phyloP scores from a whole-genome alignment of 1,284 basidiomycete genomes.

The Trichosporon inkin region DNA sequence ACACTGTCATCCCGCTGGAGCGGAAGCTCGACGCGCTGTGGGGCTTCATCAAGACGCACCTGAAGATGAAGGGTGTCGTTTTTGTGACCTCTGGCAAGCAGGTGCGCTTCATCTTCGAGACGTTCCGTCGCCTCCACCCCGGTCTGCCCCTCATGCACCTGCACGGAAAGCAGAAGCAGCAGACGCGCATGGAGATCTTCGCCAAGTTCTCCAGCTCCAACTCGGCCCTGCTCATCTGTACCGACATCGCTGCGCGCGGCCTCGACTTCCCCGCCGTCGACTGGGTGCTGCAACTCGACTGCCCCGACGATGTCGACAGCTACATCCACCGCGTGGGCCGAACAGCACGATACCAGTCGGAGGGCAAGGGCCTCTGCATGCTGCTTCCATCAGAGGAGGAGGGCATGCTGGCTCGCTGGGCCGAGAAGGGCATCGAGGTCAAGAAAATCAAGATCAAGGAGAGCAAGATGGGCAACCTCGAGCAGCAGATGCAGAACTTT shows the following conservation, averaged over 20 bases:
- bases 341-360: constrained; percentile 88
- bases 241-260: constrained; percentile 95
- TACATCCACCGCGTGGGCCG: constrained; percentile 97
- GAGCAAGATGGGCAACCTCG: constrained; percentile 77
- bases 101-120: constrained; percentile 94
- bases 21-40: constrained; percentile 88
- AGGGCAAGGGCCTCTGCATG: constrained; percentile 80
- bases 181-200: constrained; percentile 76
- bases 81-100: constrained; percentile 90
- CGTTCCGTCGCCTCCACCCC: constrained; percentile 91
- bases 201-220: constrained; percentile 72
- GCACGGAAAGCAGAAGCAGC: constrained; percentile 96
- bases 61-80: constrained; percentile 86
- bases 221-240: constrained; percentile 81
- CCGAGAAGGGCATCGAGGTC: constrained; percentile 69
- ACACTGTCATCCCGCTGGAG: constrained; percentile 76
- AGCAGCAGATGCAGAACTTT: constrained; percentile 85
- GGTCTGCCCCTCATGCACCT: constrained; percentile 85
- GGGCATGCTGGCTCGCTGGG: constrained; percentile 72
- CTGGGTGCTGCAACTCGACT: constrained; percentile 98
- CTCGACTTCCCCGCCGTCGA: constrained; percentile 95
- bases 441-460: constrained; percentile 84
- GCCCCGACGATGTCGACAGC: constrained; percentile 95
- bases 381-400: constrained; percentile 87
- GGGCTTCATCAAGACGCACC: constrained; percentile 91